Evolutionary conservation across 2,329 filamentous ascomycete species (phyloP), one percentile per base, ranked within the genome.

Genomic region (Eutypella sp.): DNA sequence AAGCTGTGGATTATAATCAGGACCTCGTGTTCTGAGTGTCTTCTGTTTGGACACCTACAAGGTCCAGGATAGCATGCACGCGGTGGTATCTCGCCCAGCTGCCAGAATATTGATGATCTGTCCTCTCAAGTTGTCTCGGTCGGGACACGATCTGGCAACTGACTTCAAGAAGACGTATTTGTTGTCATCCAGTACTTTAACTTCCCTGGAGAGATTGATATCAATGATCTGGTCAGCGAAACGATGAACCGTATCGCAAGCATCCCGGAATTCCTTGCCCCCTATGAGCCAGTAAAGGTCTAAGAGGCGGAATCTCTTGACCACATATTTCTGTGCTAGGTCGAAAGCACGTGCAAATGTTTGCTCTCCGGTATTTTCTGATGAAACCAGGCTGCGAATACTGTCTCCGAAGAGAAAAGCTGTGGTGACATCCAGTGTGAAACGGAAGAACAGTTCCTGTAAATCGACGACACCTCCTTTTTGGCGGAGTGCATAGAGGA

Each of bases 361-460:
- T 41, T 39, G 39, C 31, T 50, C 50, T 34, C n/a, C 42, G 23
- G 38, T 33, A 9, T 51, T 25, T 29, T 49, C 18, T 38, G 49
- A 45, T 40, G 49, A 36, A 41, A 49, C 45, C 20, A 53, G 38
- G 48, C 57, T 53, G n/a, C 45, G 40, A 18, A 53, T 41, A 5
- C 56, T 59, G n/a, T 57, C 50, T 6, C 56, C 56, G 34, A 61
- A 60, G 22, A 61, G 42, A 24, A 61, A 60, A 7, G 54, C 55
- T n/a, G 57, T 60, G 1, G 58, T 50, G 9, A 55, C 47, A 24
- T 61, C 58, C 19, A 61, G 54, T 1, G 58, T 58, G 2, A 57
- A 31, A 5, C 50, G 46, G 46, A 61, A 58, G 46, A 61, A 60
- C 6, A 61, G 27, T 7, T 52, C 54, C 20, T 60, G 54, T 5